Evolutionary conservation across 352 stramenopile species (phyloP), one percentile per base, ranked within the genome.

Genomic region (Elongisporangium prolatum): DNA sequence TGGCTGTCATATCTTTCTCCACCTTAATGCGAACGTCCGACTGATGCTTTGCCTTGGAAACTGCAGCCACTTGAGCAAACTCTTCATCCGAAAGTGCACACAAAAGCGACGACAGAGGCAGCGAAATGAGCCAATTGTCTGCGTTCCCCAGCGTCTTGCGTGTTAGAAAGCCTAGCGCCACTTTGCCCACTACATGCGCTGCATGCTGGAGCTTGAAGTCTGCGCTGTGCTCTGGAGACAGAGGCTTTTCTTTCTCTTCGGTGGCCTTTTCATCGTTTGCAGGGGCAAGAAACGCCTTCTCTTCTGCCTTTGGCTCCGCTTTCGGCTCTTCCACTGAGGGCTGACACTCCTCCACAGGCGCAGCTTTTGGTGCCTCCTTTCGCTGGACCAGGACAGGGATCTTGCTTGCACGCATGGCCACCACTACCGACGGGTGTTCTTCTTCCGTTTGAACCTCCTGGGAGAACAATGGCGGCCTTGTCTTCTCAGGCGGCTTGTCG

Each of bases 1-100:
- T 86, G 24, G 84, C 79, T 1, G 77, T 90, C 73, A 86, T 93
- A 11, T 56, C 38, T 34, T 62, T 60, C 20, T 78, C 71, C 8
- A 89, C 72, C 38, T 72, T 49, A 11, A 84, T 57, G 8, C 63
- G 59, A 2, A 93, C 44, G 4, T 74, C 48, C 5, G 70, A 28
- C 11, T 63, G 28, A 16, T 69, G 51, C 3, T 65, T 48, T 1
- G 9, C 17, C 1, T 38, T 38, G 28, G 28, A 38, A 38, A 38
- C 28, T 7, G 28, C 28, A 13, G 28, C 47, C 18, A 66, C 57
- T 52, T 57, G 55, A 6, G 53, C 25, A 8, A 77, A 38, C 48
- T 84, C 74, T n/a, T 28, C 6, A 6, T 66, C 56, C n/a, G 59
- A 74, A n/a, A 90, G 59, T 18, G 63, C 55, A 1, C n/a, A 28